Conservation (phyloP, 345 rosid genomes). For the Iberis pinnata region DNA sequence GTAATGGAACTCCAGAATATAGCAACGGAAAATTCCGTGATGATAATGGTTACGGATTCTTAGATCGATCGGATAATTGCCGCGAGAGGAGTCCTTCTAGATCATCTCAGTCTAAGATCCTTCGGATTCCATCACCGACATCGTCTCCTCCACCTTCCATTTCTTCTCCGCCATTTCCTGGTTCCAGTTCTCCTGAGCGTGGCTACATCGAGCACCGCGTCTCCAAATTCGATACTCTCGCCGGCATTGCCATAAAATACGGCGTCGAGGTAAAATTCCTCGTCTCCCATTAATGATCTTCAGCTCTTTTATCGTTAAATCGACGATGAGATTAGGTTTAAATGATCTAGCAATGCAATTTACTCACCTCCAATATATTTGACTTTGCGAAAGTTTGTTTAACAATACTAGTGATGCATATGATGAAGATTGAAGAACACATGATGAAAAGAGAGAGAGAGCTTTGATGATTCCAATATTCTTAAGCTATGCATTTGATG, state of each 20-base stretch:
- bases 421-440: not conserved
- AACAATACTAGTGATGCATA: too few species aligned
- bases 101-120: slow-evolving; percentile 22
- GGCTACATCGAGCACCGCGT: slow-evolving; percentile 32
- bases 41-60: slow-evolving; percentile 25
- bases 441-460: too few species aligned
- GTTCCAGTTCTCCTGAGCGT: slow-evolving; percentile 27
- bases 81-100: slow-evolving; percentile 29
- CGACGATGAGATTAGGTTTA: too few species aligned
- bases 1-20: slow-evolving; percentile 27
- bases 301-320: too few species aligned
- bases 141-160: slow-evolving; percentile 33
- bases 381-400: slow-evolving; percentile 5
- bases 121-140: slow-evolving; percentile 28
- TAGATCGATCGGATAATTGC: slow-evolving; percentile 31
- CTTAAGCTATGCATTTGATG: too few species aligned
- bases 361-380: not conserved
- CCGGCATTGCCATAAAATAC: not conserved
- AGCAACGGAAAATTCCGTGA: slow-evolving; percentile 29
- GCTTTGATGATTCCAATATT: too few species aligned
- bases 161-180: slow-evolving; percentile 22
- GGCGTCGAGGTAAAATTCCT: not conserved
- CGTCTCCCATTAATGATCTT: too few species aligned
- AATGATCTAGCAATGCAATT: too few species aligned
- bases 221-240: not conserved